phyloP scores from a whole-genome alignment of 768 basidiomycete species.

The Dacryopinax primogenitus region DNA sequence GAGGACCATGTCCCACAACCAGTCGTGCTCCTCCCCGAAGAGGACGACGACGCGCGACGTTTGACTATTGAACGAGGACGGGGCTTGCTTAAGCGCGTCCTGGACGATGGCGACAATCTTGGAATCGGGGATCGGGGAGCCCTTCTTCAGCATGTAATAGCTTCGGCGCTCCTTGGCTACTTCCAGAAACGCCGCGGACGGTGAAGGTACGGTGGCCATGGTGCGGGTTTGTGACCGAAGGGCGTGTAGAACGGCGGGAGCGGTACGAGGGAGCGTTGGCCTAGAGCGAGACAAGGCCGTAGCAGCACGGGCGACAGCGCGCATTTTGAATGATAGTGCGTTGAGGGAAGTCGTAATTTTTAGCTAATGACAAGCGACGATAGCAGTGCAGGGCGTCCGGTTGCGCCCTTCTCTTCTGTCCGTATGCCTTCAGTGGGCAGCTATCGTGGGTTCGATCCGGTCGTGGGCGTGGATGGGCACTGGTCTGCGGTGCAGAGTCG shows the following conservation, averaged over 20 bases:
- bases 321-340: constrained; percentile 6
- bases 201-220: not conserved
- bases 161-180: constrained; percentile 25
- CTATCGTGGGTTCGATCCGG: not conserved
- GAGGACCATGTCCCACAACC: constrained; percentile 24
- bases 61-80: constrained; percentile 29
- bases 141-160: constrained; percentile 24
- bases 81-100: constrained; percentile 25
- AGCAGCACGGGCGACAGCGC: constrained; percentile 6
- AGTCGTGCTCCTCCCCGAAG: constrained; percentile 22
- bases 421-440: not conserved
- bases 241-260: not conserved
- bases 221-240: not conserved
- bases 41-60: constrained; percentile 25
- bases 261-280: not conserved
- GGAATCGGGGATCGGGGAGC: constrained; percentile 21
- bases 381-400: not conserved
- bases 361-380: not conserved
- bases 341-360: not conserved
- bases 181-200: constrained; percentile 10
- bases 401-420: too few relatives aligned
- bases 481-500: not conserved
- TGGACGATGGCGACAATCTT: constrained; percentile 25
- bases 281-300: not conserved
- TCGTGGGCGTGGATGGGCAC: not conserved